Evolutionary conservation across 1,284 basidiomycete genomes (phyloP).

Genomic region (Malassezia pachydermatis): DNA sequence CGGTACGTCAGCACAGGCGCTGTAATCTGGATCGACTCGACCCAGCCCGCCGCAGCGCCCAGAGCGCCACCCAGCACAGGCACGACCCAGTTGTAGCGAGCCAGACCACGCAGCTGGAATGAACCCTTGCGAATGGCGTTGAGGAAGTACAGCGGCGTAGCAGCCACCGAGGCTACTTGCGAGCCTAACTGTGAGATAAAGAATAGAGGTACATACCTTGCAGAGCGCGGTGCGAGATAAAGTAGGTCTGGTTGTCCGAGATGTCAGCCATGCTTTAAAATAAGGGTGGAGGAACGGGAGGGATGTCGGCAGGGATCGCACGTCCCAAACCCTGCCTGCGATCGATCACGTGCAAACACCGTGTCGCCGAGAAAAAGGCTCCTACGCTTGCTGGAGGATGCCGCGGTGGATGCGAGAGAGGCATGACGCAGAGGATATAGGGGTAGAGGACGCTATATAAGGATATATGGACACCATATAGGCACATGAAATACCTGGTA

Average conservation of each 20-base stretch:
- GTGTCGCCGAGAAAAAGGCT: background rate
- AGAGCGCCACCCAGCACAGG: slow-evolving; percentile 24
- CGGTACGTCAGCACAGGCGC: slow-evolving; percentile 18
- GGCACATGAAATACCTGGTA: too few relatives aligned
- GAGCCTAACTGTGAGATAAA: slow-evolving; percentile 14
- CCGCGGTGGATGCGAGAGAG: too few relatives aligned
- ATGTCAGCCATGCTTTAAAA: slow-evolving; percentile 3
- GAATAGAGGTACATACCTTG: slow-evolving; percentile 8
- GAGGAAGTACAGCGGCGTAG: slow-evolving; percentile 34
- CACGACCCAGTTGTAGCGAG: slow-evolving; percentile 29
- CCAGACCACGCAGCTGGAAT: slow-evolving; percentile 27
- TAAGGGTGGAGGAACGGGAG: slow-evolving; percentile 7
- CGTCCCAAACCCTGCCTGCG: background rate
- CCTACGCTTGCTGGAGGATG: too few relatives aligned
- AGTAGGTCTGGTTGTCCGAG: slow-evolving; percentile 13
- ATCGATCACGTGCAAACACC: background rate
- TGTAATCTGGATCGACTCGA: slow-evolving; percentile 19
- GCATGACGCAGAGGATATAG: too few relatives aligned
- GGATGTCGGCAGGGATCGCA: background rate
- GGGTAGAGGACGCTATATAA: too few relatives aligned
- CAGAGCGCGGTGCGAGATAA: slow-evolving; percentile 11
- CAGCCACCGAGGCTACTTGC: slow-evolving; percentile 33
- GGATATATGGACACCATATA: too few relatives aligned
- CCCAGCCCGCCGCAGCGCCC: slow-evolving; percentile 24
- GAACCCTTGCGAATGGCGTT: slow-evolving; percentile 23